Base-by-base conservation (phyloP, 1,284 basidiomycete genomes). In the Erythrobasidium hasegawianum region DNA sequence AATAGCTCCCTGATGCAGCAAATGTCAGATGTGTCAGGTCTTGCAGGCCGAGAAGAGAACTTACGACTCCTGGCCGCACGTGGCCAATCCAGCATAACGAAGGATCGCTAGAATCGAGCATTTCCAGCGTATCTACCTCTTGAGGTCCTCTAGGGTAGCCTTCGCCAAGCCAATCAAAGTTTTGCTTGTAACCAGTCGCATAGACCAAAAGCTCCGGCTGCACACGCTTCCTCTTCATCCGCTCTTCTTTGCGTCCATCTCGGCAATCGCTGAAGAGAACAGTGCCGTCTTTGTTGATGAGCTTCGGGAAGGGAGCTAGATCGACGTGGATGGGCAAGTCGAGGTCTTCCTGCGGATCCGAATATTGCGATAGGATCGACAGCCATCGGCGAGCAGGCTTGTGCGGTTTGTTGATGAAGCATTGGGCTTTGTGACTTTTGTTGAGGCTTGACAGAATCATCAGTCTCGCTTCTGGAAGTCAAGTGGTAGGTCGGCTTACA, bases 81-180 rank as follows among this genome's bases (percentile, higher is more conserved):
- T 85, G 86, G 0, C 85, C 85, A 62, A 87, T 83, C 71, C 84
- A 86, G 0, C 78, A 83, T 10, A 86, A 78, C 49, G 74, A 80
- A 52, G 82, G 78, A 70, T 86, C 83, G 2, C 80, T 81, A 8
- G 74, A 74, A 55, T 77, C 79, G 13, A 81, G 80, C 4, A 86
- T 75, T 68, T 84, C 84, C 43, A 85, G 76, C 41, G 84, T 77
- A 61, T 83, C 79, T 10, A 82, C 83, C 38, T 83, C 79, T 24
- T 76, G 77, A 1, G 85, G 82, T 9, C 72, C 69, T n/a, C 77
- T 80, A 0, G 81, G 78, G 69, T 87, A 86, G 16, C 74, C 76
- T 43, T 78, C 68, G 26, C 82, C 81, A 0, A 86, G 76, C 75
- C 84, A 85, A n/a, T 74, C 74, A 69, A 84, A 84, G 33, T 81